Conservation (phyloP, 2,329 filamentous ascomycete genomes). For the Atkinsonella texensis region DNA sequence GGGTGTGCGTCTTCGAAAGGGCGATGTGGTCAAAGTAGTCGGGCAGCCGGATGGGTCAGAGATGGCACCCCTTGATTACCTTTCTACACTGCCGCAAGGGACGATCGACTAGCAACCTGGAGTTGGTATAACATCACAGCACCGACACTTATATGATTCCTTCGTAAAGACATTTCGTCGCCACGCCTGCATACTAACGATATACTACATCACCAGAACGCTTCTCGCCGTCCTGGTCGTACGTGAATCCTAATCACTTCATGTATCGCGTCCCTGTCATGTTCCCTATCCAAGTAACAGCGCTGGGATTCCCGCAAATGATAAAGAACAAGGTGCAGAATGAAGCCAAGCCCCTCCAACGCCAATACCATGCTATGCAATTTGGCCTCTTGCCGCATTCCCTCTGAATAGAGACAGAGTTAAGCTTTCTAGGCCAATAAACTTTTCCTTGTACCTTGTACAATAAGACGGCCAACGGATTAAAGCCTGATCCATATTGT, state of each 20-base stretch:
- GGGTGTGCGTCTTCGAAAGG: neutral
- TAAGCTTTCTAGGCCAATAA: neutral
- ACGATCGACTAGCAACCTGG: neutral
- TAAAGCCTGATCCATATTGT: neutral
- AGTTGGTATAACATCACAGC: neutral
- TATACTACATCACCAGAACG: neutral
- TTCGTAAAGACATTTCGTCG: neutral
- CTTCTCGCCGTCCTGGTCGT: neutral
- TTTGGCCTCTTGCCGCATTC: neutral
- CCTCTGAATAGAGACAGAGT: neutral
- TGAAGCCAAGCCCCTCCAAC: neutral
- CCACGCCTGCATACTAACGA: slow-evolving; percentile 1
- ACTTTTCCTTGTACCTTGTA: neutral
- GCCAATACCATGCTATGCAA: slow-evolving; percentile 6
- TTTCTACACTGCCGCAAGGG: neutral
- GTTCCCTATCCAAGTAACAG: slow-evolving; percentile 3
- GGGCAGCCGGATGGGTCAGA: neutral
- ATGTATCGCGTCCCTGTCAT: neutral
- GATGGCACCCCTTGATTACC: neutral
- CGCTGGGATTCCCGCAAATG: neutral
- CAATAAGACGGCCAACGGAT: neutral
- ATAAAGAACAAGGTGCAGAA: neutral
- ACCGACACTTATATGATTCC: neutral
- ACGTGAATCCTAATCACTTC: neutral
- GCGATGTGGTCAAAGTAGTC: neutral